A percentile compares a stretch with the other conserved stretches of the same genome.
These are phyloP conservation scores for Colletotrichum tanaceti DNA, from an alignment of 2,329 filamentous ascomycete genomes.

Conservation along the genomic window DNA sequence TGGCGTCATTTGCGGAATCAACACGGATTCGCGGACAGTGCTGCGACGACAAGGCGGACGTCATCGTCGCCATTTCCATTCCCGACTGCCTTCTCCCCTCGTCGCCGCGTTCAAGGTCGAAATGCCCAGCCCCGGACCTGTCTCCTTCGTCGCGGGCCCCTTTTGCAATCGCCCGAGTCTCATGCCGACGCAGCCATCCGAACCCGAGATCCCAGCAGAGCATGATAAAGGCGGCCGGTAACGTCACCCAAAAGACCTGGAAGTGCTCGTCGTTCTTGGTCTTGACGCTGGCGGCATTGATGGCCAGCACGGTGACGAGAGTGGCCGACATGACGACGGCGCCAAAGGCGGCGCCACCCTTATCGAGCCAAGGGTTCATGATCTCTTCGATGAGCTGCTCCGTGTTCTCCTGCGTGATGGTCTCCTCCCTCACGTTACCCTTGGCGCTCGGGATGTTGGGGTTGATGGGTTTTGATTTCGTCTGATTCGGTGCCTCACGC, in stretches of 20 bases:
- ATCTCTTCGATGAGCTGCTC: conserved; percentile 75
- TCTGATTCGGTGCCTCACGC: conserved; percentile 72
- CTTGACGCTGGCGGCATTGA: conserved; percentile 70
- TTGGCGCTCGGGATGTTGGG: conserved; percentile 77
- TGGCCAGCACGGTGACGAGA: conserved; percentile 71
- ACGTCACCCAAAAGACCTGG: conserved; percentile 75
- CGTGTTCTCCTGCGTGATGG: conserved; percentile 44
- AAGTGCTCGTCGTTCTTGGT: conserved; percentile 54
- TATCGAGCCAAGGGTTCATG: conserved; percentile 80
- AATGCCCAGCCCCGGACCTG: conserved; percentile 13
- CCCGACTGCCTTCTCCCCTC: neutral
- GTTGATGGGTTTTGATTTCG: conserved; percentile 70
- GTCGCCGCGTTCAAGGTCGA: conserved; percentile 1
- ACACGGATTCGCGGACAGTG: conserved; percentile 16
- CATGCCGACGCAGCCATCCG: conserved; percentile 72
- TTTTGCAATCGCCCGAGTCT: conserved; percentile 71
- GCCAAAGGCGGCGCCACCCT: conserved; percentile 72
- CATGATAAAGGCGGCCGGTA: conserved; percentile 76
- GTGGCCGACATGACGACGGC: conserved; percentile 74
- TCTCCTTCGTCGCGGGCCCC: conserved; percentile 56
- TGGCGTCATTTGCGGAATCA: neutral
- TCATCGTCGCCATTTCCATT: neutral
- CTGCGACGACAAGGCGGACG: conserved; percentile 1
- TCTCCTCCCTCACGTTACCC: conserved; percentile 55
- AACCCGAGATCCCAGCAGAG: conserved; percentile 73